Conservation (phyloP, 176 grass and related monocot genomes). For the Melocanna baccifera region DNA sequence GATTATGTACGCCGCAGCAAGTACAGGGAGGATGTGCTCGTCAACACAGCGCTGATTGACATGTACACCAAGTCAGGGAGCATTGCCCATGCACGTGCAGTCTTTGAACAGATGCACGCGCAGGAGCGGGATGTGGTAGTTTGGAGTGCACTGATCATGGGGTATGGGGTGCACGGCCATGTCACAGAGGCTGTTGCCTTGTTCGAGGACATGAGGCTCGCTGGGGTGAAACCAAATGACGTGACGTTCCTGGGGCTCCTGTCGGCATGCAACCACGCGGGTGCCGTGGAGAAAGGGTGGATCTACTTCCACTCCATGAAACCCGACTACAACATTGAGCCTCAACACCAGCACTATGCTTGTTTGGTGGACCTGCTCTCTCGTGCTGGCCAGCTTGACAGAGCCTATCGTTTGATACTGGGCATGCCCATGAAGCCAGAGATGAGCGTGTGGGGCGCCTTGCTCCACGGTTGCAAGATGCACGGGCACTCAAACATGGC, state of each 20-base stretch:
- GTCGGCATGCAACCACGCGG: constrained; percentile 57
- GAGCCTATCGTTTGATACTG: constrained; percentile 51
- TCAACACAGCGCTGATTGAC: constrained; percentile 67
- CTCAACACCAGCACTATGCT: constrained; percentile 65
- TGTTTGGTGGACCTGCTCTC: constrained; percentile 67
- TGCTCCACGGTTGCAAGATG: constrained; percentile 66
- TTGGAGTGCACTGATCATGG: constrained; percentile 65
- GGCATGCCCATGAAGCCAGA: constrained; percentile 60
- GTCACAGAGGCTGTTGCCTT: constrained; percentile 40
- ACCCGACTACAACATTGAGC: constrained; percentile 47
- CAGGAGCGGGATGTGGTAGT: constrained; percentile 55
- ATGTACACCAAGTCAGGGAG: constrained; percentile 69
- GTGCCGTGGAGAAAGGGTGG: constrained; percentile 66
- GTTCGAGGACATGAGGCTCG: constrained; percentile 54
- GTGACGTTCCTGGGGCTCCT: constrained; percentile 68
- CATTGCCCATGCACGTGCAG: constrained; percentile 32
- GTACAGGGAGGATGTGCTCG: constrained; percentile 54
- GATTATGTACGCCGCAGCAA: constrained; percentile 35
- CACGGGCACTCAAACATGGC: constrained; percentile 43
- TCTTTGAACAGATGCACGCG: constrained; percentile 42
- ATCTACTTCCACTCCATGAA: constrained; percentile 68
- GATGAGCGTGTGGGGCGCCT: constrained; percentile 70
- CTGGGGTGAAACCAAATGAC: constrained; percentile 56
- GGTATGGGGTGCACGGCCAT: constrained; percentile 62
- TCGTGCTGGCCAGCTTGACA: constrained; percentile 59